Evolutionary conservation across 805 yeast genomes (phyloP).

Genomic region (Yueomyces sinensis): DNA sequence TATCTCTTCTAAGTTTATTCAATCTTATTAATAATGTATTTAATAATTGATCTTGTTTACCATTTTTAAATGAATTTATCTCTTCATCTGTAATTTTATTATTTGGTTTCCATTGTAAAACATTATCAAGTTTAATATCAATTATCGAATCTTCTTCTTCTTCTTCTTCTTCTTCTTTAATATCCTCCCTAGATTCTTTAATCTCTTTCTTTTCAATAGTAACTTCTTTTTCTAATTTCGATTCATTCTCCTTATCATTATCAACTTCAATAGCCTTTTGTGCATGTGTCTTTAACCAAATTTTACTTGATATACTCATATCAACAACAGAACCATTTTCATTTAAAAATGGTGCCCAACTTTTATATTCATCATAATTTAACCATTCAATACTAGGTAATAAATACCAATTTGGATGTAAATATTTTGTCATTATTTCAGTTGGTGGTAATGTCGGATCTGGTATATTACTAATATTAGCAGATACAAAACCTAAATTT

Average conservation of each 20-base stretch:
- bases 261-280: conserved; percentile 2
- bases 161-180: conserved; percentile 4
- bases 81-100: conserved; percentile 39
- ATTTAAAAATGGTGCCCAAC: conserved; percentile 57
- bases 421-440: conserved; percentile 38
- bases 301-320: conserved; percentile 35
- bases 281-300: conserved; percentile 36
- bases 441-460: conserved; percentile 38
- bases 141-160: conserved; percentile 1
- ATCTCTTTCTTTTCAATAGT: conserved; percentile 1
- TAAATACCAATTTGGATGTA: conserved; percentile 53
- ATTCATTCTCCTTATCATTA: conserved; percentile 1
- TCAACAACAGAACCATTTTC: conserved; percentile 43
- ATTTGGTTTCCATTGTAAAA: conserved; percentile 38
- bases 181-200: conserved; percentile 1
- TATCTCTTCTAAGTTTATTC: conserved; percentile 34
- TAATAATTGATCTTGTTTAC: conserved; percentile 30
- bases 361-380: conserved; percentile 29
- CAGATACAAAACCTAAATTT: conserved; percentile 34
- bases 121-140: conserved; percentile 25
- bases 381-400: conserved; percentile 59
- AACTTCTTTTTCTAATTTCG: conserved; percentile 1
- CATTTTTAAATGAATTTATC: conserved; percentile 31
- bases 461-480: conserved; percentile 31
- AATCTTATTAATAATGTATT: conserved; percentile 34